Evolutionary conservation across 129 eudicot species (phyloP).

Genomic region (Lonicera japonica): DNA sequence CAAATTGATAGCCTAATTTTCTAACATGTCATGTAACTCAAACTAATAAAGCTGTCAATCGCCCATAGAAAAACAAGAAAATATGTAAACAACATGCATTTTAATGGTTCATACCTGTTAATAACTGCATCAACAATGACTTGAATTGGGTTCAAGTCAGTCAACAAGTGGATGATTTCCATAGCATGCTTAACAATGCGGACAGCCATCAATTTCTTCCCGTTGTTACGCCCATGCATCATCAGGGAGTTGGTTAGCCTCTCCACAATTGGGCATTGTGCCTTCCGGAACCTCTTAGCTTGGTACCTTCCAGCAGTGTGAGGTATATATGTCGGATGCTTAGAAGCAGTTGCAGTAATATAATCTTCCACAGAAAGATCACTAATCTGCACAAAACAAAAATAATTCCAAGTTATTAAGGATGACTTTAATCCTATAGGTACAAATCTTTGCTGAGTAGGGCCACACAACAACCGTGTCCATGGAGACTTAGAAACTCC

Average conservation of each 20-base stretch:
- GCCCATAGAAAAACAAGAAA: too few relatives aligned
- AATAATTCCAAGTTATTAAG: too few relatives aligned
- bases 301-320: slow-evolving; percentile 88
- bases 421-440: background rate
- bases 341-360: slow-evolving; percentile 65
- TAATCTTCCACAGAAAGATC: slow-evolving; percentile 78
- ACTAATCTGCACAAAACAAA: slow-evolving; percentile 26
- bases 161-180: slow-evolving; percentile 76
- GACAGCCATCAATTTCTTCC: slow-evolving; percentile 77
- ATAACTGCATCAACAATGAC: slow-evolving; percentile 79
- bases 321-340: slow-evolving; percentile 69
- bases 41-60: too few relatives aligned
- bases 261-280: slow-evolving; percentile 80
- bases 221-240: slow-evolving; percentile 90
- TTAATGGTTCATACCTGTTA: slow-evolving; percentile 43
- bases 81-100: background rate
- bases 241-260: slow-evolving; percentile 80
- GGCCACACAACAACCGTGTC: too few relatives aligned
- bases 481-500: too few relatives aligned
- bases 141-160: slow-evolving; percentile 73
- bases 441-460: too few relatives aligned
- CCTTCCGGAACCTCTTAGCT: slow-evolving; percentile 75
- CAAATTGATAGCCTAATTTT: too few relatives aligned
- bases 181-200: slow-evolving; percentile 77
- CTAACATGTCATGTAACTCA: too few relatives aligned